These are phyloP conservation scores for Sungouiella thailandica DNA, from an alignment of 805 yeast genomes.

Conservation along the genomic window DNA sequence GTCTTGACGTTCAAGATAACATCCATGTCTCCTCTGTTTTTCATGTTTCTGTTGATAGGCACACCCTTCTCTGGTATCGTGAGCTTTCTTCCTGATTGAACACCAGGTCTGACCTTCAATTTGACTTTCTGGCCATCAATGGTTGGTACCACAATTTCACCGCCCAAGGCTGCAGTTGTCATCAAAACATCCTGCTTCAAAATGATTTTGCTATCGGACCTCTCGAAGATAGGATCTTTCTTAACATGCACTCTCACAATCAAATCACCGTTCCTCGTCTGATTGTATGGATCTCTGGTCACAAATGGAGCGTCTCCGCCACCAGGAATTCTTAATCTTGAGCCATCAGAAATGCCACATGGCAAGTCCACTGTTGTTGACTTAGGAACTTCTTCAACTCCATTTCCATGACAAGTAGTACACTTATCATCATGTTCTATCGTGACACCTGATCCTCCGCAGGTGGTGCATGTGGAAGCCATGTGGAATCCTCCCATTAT, in stretches of 20 bases:
- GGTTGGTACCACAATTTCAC: conserved; percentile 86
- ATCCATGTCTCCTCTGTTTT: conserved; percentile 73
- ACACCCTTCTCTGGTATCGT: conserved; percentile 85
- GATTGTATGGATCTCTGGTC: conserved; percentile 65
- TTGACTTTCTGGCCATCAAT: conserved; percentile 73
- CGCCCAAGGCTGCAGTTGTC: conserved; percentile 97
- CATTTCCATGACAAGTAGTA: conserved; percentile 80
- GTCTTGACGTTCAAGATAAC: conserved; percentile 70
- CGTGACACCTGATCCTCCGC: conserved; percentile 85
- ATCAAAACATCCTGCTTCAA: conserved; percentile 68
- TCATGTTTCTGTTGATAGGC: conserved; percentile 52
- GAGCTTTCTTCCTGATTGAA: conserved; percentile 68
- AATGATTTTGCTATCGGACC: conserved; percentile 63
- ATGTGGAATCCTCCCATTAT: conserved; percentile 92
- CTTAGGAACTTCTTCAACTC: conserved; percentile 65
- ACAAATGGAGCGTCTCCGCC: conserved; percentile 87
- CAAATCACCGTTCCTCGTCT: conserved; percentile 78
- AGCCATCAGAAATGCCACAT: conserved; percentile 82
- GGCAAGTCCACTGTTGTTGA: conserved; percentile 83
- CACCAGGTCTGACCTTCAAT: conserved; percentile 77
- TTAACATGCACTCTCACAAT: conserved; percentile 74
- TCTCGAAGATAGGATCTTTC: conserved; percentile 65
- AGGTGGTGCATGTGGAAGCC: conserved; percentile 85
- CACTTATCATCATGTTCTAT: conserved; percentile 70
- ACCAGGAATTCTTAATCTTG: conserved; percentile 75